Base-by-base conservation (phyloP, 2,329 filamentous ascomycete species). In the Fusarium sp. region DNA sequence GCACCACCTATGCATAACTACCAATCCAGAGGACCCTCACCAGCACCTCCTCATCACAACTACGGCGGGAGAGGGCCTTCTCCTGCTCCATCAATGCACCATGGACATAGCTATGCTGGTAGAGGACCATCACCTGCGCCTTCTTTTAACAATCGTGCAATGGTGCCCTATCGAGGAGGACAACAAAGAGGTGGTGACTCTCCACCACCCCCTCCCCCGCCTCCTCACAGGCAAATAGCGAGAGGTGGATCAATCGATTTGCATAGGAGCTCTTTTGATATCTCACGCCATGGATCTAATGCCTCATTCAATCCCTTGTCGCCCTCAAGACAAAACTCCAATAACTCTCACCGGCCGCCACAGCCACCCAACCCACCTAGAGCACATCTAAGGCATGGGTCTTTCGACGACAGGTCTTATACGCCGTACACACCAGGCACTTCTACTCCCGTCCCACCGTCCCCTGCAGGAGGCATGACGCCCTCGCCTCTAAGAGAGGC, bases 401-500 rank as follows among this genome's bases (percentile, higher is more conserved):
- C 74, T 6, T 76, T 76, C 40, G 79, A 83, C 24, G 80, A 81
- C 34, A 79, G 76, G n/a, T 68, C 68, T 12, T 76, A 76, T 32
- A 57, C 67, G 40, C 72, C 74, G 16, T 76, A 86, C 57, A 90
- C 86, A 2, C 87, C 89, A 3, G 82, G 87, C 65, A 85, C 79
- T 68, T 84, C 84, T 9, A 93, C 92, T 2, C 91, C 91, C 1
- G 85, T 83, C 37, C 91, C 90, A 4, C 89, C 89, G 6, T 94
- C 93, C 7, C 90, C 92, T 3, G 88, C 85, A 47, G 83, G 84
- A 41, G 88, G 86, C 46, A 83, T 93, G 78, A 99, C 96, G 0
- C 96, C 96, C 2, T 98, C 96, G 4, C 96, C 96, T 1, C 83
- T 99, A 5, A 88, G 96, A 63, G 94, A 94, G 79, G 96, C 96